Evolutionary conservation across 2,329 filamentous ascomycete genomes (phyloP), one percentile per base, ranked within the genome.

Genomic region (Aspergillus hortae): DNA sequence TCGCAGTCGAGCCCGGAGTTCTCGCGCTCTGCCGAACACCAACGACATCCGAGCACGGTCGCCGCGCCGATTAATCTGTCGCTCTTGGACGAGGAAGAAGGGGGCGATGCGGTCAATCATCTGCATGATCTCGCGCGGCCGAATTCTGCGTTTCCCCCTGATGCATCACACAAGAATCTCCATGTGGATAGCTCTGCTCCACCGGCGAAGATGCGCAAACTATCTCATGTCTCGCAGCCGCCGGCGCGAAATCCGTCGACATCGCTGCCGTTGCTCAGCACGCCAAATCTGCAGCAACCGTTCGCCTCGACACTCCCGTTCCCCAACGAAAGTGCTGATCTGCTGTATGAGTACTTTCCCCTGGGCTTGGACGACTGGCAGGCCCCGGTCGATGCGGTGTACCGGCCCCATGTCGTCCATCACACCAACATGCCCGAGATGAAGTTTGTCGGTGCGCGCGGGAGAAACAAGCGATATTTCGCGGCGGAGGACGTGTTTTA

Each of bases 301-400:
- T 82, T 66, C 86, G 87, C 65, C 80, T 88, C 32, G 74, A 85
- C 58, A 17, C 62, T 74, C 17, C 65, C 71, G 4, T 71, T 70
- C 46, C 63, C 68, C n/a, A 70, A 67, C 35, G 90, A 95, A 61
- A 87, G 87, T 61, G 86, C 86, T 1, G 92, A 96, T 70, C 76
- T 92, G 58, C 76, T 96, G 15, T 96, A 96, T 67, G 92, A 97
- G 73, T 96, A 97, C 67, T 96, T 97, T 58, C 92, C 92, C 0
- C 78, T 97, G 14, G 91, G 88, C 45, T 75, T 96, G 53, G 91
- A 96, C 68, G 92, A 96, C 65, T 96, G 83, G 86, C 90, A 92
- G 83, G 88, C 88, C 2, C 90, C 90, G 1, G 89, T 95, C 3
- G 90, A 95, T 70, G 90, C 90, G 4, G 87, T 96, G 14, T 96